A percentile compares a stretch with the other conserved stretches of the same genome.
phyloP scores from a whole-genome alignment of 805 yeast genomes.

The Ogataea haglerorum region DNA sequence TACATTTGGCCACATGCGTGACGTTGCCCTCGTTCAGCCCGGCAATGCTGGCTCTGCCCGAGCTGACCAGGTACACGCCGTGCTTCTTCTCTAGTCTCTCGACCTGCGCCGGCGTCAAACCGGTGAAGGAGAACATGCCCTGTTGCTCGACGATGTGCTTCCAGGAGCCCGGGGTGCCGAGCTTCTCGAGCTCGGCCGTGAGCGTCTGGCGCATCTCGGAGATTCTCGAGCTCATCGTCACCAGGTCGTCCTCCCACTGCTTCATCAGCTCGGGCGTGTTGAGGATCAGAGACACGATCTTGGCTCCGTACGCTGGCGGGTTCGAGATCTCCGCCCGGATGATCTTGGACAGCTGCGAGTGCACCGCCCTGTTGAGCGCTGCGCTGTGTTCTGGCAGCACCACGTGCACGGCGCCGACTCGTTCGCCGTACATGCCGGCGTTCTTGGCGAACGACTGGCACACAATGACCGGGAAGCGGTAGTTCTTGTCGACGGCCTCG shows the following conservation, averaged over 20 bases:
- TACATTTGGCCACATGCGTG: conserved; percentile 71
- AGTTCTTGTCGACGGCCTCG: conserved; percentile 50
- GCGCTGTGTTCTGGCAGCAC: conserved; percentile 46
- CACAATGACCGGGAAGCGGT: conserved; percentile 59
- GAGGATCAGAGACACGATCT: conserved; percentile 76
- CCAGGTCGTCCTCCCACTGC: conserved; percentile 83
- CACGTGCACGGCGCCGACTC: conserved; percentile 90
- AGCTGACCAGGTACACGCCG: conserved; percentile 74
- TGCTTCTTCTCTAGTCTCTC: conserved; percentile 69
- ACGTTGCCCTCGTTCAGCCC: conserved; percentile 83
- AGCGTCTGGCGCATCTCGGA: conserved; percentile 70
- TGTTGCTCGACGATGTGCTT: conserved; percentile 85
- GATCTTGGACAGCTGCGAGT: conserved; percentile 71
- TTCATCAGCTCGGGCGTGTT: conserved; percentile 59
- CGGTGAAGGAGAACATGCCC: conserved; percentile 97
- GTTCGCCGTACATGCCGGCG: conserved; percentile 96
- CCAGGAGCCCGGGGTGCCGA: conserved; percentile 89
- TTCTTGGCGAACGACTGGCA: conserved; percentile 97
- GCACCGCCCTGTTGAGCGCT: conserved; percentile 51
- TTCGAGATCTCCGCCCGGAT: conserved; percentile 85
- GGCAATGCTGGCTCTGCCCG: conserved; percentile 92
- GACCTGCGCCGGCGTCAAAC: conserved; percentile 74
- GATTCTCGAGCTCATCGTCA: conserved; percentile 86
- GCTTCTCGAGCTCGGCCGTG: conserved; percentile 53
- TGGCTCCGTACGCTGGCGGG: conserved; percentile 95